Evolutionary conservation across 345 rosid genomes (phyloP).

Genomic region (Sapria himalayana): DNA sequence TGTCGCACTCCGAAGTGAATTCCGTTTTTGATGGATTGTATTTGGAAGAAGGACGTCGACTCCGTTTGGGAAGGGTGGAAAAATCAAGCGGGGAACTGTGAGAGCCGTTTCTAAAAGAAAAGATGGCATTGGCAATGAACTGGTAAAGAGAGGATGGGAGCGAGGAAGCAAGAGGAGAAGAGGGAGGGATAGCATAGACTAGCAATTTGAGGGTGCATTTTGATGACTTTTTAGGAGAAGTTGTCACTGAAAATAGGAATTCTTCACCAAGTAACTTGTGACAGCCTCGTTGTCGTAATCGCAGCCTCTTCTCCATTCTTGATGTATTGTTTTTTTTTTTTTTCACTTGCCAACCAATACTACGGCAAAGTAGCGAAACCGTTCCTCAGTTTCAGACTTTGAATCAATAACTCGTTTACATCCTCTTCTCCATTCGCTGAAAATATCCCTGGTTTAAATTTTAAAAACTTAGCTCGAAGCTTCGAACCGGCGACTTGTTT

Average conservation of each 20-base stretch:
- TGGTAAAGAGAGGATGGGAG: slow-evolving; percentile 37
- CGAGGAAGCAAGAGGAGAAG: slow-evolving; percentile 29
- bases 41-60: slow-evolving; percentile 1
- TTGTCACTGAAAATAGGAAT: slow-evolving; percentile 33
- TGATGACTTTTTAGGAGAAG: slow-evolving; percentile 28
- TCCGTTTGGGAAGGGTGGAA: background rate
- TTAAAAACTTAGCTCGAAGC: too few relatives aligned
- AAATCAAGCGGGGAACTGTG: slow-evolving; percentile 9
- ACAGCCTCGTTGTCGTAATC: too few relatives aligned
- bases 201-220: slow-evolving; percentile 48
- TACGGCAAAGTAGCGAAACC: too few relatives aligned
- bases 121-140: slow-evolving; percentile 20
- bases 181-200: slow-evolving; percentile 26
- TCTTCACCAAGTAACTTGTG: slow-evolving; percentile 54
- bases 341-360: too few relatives aligned
- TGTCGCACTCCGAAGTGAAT: slow-evolving; percentile 14
- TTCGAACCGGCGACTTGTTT: too few relatives aligned
- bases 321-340: background rate
- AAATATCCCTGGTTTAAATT: too few relatives aligned
- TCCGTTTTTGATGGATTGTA: slow-evolving; percentile 13
- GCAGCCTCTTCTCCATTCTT: slow-evolving; percentile 56
- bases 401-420: too few relatives aligned
- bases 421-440: too few relatives aligned
- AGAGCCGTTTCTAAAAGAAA: slow-evolving; percentile 16
- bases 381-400: too few relatives aligned